Base-by-base conservation (phyloP, 2,329 filamentous ascomycete species). In the Colletotrichum karsti region DNA sequence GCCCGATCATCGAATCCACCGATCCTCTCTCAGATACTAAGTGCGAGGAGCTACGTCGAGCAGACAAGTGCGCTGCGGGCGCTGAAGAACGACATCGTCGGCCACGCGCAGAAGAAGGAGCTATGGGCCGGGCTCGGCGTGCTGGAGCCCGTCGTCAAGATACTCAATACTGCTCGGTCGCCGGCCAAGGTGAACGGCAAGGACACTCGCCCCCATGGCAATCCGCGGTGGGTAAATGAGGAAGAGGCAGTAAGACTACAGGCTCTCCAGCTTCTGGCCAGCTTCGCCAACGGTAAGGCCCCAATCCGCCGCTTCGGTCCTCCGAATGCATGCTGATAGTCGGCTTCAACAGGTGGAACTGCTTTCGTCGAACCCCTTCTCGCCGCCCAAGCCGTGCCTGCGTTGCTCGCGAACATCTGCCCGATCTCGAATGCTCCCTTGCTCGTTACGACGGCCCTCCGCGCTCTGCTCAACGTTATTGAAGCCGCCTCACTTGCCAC, bases 81-180 rank as follows among this genome's bases (percentile, higher is more conserved):
- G 44, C 83, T 99, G 30, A 98, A 97, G 83, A 96, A 97, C 79
- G 92, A 96, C 70, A 87, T 97, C 53, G 90, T 97, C 68, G 96
- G 96, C 24, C 94, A 98, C 79, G 87, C 92, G 35, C 91, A 95
- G 78, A 91, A 91, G 78, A 99, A 99, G 80, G 92, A 95, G 79
- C 81, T 89, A 63, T 95, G 91, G 84, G 86, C 98, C 42, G 84
- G 84, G 65, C 82, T 88, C 61, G 95, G 95, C 18, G 84, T 93
- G 28, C 80, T 96, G 51, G 86, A 88, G 59, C 86, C 87, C 35
- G 82, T 86, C 62, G 85, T 84, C 74, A 81, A 76, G 73, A 84
- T 83, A 69, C 83, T 87, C 76, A 78, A 77, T 53, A 72, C 76
- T 13, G 74, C 74, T 56, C 74, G 74, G 24, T 73, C 80, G 5